A percentile compares a stretch with the other conserved stretches of the same genome.
Conservation (phyloP, 768 basidiomycete species). For the Psilocybe cubensis region DNA sequence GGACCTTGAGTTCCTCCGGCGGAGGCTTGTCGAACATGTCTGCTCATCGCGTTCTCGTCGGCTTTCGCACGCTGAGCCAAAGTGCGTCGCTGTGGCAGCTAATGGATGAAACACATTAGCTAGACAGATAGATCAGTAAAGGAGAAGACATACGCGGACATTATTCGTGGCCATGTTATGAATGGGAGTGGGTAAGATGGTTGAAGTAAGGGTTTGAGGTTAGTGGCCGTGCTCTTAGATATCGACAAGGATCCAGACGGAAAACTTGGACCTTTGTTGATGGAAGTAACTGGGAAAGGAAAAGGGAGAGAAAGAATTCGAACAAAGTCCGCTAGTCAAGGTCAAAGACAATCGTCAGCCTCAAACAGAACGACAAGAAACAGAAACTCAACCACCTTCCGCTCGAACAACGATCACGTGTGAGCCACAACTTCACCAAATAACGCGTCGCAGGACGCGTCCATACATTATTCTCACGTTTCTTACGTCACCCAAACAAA, state of each 20-base stretch:
- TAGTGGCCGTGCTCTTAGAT: constrained; percentile 8
- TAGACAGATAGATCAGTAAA: constrained; percentile 16
- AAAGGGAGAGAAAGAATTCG: constrained; percentile 30
- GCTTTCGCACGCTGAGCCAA: constrained; percentile 69
- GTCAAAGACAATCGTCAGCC: constrained; percentile 40
- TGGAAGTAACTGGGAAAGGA: constrained; percentile 28
- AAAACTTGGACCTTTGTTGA: constrained; percentile 23
- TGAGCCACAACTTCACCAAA: constrained; percentile 33
- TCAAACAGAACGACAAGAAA: constrained; percentile 30
- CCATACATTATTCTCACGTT: constrained; percentile 2
- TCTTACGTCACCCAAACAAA: background rate
- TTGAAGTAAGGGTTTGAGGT: constrained; percentile 7
- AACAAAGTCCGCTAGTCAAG: constrained; percentile 28
- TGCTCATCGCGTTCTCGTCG: constrained; percentile 79
- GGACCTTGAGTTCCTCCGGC: constrained; percentile 46
- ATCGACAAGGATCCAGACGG: constrained; percentile 26
- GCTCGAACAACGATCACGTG: constrained; percentile 40
- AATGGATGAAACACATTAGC: constrained; percentile 6
- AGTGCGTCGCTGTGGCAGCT: constrained; percentile 74
- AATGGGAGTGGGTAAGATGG: constrained; percentile 8
- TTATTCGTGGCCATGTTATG: constrained; percentile 62
- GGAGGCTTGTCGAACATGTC: constrained; percentile 67
- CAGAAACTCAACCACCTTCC: constrained; percentile 23
- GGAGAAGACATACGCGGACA: constrained; percentile 52
- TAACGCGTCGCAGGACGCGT: constrained; percentile 38